Conservation (phyloP, 1,284 basidiomycete species). For the Somion occarium region DNA sequence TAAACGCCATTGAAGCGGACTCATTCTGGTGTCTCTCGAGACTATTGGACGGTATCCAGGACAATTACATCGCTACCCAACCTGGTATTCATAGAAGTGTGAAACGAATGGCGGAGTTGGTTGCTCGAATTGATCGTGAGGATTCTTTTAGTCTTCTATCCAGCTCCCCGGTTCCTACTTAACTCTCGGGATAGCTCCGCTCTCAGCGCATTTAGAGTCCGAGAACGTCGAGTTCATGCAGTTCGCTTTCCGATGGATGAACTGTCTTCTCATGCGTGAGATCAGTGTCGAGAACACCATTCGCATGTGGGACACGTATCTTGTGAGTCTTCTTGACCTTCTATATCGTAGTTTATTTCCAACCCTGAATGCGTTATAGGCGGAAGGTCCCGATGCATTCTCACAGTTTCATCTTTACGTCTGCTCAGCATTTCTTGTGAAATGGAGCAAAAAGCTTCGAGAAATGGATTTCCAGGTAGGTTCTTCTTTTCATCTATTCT, state of each 20-base stretch:
- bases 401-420: conserved; percentile 97
- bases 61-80: conserved; percentile 94
- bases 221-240: conserved; percentile 98
- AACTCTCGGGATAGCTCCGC: conserved; percentile 49
- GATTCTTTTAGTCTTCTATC: conserved; percentile 9
- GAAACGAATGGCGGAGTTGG: conserved; percentile 87
- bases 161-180: background rate
- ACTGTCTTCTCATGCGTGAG: conserved; percentile 94
- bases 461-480: conserved; percentile 95
- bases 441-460: conserved; percentile 86
- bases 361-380: conserved; percentile 39
- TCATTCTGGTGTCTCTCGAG: conserved; percentile 96
- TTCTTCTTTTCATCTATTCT: conserved; percentile 12
- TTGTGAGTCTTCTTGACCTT: conserved; percentile 50
- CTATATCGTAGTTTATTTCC: background rate
- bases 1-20: conserved; percentile 90
- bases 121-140: conserved; percentile 86
- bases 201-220: conserved; percentile 77
- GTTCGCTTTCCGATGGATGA: conserved; percentile 99
- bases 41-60: conserved; percentile 92
- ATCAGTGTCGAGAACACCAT: conserved; percentile 93
- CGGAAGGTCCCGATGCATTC: conserved; percentile 92
- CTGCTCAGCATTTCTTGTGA: conserved; percentile 90
- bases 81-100: conserved; percentile 93
- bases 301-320: conserved; percentile 98